Percentiles rank a stretch among this genome's conserved stretches.
These are phyloP conservation scores for Chenopodium berlandieri DNA, from an alignment of 148 eudicot species.

Conservation along the genomic window DNA sequence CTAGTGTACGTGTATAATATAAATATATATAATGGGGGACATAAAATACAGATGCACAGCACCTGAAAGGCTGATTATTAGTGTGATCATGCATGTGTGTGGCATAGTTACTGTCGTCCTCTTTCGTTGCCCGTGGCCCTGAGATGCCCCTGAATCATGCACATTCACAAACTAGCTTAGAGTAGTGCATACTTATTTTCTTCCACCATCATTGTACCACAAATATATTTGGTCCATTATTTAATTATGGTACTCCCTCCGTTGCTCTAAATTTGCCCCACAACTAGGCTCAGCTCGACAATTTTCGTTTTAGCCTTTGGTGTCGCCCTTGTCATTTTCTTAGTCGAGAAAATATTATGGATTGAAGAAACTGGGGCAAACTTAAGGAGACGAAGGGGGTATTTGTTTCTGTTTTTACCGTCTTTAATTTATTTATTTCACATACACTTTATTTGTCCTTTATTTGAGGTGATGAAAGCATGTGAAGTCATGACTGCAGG, in stretches of 20 bases:
- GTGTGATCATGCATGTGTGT: conserved; percentile 14
- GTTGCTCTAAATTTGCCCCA: no score
- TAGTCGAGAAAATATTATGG: no score
- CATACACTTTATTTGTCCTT: neutral
- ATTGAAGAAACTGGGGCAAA: no score
- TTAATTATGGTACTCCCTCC: no score
- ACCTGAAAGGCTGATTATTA: conserved; percentile 17
- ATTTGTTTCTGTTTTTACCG: no score
- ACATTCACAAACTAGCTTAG: neutral
- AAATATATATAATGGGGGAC: neutral
- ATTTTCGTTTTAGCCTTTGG: no score
- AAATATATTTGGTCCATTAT: neutral
- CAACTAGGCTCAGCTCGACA: no score
- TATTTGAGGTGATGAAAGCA: neutral
- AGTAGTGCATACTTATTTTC: neutral
- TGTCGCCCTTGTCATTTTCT: no score
- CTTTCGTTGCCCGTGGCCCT: neutral
- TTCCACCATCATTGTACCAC: neutral
- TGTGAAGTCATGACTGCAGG: neutral
- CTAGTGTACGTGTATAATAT: neutral
- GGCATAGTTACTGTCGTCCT: neutral
- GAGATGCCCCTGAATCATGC: no score
- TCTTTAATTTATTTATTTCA: no score
- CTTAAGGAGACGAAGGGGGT: no score
- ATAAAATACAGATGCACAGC: neutral